phyloP scores from a whole-genome alignment of 306 rosid species.

The Acacia acuminata region DNA sequence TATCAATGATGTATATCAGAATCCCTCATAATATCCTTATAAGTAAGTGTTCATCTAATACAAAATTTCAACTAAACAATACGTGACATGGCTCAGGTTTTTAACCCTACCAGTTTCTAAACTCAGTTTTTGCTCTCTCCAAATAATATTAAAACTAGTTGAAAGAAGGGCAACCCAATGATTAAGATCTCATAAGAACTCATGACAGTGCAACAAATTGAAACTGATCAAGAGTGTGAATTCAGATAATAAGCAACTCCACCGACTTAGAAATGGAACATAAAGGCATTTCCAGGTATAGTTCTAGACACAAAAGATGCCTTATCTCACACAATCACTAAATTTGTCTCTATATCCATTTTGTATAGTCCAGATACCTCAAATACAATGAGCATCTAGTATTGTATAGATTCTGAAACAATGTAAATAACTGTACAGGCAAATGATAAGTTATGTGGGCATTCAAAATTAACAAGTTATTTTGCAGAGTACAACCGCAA shows the following conservation, averaged over 20 bases:
- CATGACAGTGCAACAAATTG: not conserved
- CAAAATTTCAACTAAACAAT: slow-evolving; percentile 14
- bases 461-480: slow-evolving; percentile 1
- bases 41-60: not conserved
- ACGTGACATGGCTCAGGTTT: not conserved
- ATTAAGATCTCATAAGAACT: not conserved
- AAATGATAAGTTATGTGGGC: not conserved
- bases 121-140: slow-evolving; percentile 1
- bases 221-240: not conserved
- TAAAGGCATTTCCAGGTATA: not conserved
- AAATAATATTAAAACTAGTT: not conserved
- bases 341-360: slow-evolving; percentile 7
- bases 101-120: not conserved
- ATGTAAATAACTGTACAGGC: not conserved
- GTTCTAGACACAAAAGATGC: not conserved
- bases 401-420: not conserved
- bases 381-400: slow-evolving; percentile 2
- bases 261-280: not conserved
- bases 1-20: slow-evolving; percentile 3
- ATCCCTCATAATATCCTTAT: not conserved
- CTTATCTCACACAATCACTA: not conserved
- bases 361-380: slow-evolving; percentile 19
- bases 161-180: not conserved
- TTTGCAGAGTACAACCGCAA: not conserved
- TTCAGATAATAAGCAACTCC: not conserved